phyloP scores from a whole-genome alignment of 257 asterid species.

The Handroanthus guayacan region DNA sequence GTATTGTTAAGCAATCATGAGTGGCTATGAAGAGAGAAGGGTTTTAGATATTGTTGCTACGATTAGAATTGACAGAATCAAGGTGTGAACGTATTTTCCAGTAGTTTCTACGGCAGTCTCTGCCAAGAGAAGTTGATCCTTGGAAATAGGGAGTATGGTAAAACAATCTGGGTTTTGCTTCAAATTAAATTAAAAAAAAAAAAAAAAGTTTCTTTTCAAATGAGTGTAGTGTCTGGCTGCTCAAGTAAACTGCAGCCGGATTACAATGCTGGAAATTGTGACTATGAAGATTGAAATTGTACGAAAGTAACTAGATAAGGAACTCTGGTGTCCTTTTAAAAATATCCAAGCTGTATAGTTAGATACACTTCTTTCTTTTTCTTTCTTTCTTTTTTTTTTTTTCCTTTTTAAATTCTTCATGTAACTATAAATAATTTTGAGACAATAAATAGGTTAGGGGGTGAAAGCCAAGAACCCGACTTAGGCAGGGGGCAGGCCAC shows the following conservation, averaged over 20 bases:
- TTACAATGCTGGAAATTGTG: conserved; percentile 2
- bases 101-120: conserved; percentile 24
- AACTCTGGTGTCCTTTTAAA: no score
- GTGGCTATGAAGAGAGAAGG: not conserved
- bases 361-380: no score
- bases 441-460: no score
- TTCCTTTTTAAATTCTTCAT: no score
- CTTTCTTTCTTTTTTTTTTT: no score
- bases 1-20: not conserved
- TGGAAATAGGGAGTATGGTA: not conserved
- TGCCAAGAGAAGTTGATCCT: not conserved
- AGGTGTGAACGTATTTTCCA: not conserved
- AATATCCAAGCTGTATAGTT: no score
- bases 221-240: conserved; percentile 12
- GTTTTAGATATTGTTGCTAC: not conserved
- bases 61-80: not conserved
- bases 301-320: no score
- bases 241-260: not conserved
- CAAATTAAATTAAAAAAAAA: no score
- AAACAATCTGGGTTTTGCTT: no score
- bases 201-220: not conserved
- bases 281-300: not conserved
- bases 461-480: no score
- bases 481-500: no score
- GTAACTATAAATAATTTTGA: no score